These are phyloP conservation scores for Fusarium solani-melongenae DNA, from an alignment of 2,329 filamentous ascomycete species.

Conservation along the genomic window DNA sequence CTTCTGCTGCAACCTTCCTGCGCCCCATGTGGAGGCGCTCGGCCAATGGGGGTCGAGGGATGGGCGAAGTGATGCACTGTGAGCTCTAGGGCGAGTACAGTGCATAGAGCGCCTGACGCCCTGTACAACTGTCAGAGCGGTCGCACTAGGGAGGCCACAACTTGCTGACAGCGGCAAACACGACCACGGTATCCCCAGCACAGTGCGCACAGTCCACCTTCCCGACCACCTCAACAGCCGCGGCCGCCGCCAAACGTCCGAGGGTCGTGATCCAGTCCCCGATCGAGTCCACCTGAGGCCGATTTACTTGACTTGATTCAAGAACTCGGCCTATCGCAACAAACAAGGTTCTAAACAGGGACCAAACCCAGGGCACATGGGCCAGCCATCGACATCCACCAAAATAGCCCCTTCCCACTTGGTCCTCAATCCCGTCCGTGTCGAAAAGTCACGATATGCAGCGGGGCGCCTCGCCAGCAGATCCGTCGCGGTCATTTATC, in stretches of 20 bases:
- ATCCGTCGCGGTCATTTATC: slow-evolving; percentile 41
- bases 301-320: slow-evolving; percentile 28
- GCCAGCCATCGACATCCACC: slow-evolving; percentile 34
- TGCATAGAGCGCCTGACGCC: not conserved
- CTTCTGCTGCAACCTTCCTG: slow-evolving; percentile 38
- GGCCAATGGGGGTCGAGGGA: slow-evolving; percentile 33
- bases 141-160: not conserved
- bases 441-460: slow-evolving; percentile 39
- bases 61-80: slow-evolving; percentile 7
- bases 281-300: slow-evolving; percentile 24
- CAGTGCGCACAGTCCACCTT: slow-evolving; percentile 6
- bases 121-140: slow-evolving; percentile 7
- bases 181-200: not conserved
- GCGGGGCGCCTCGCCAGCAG: slow-evolving; percentile 41
- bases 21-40: slow-evolving; percentile 31
- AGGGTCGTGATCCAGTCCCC: slow-evolving; percentile 26
- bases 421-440: slow-evolving; percentile 11
- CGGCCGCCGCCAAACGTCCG: slow-evolving; percentile 28
- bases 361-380: slow-evolving; percentile 25
- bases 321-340: slow-evolving; percentile 28
- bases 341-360: slow-evolving; percentile 22
- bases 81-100: not conserved
- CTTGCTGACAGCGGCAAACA: slow-evolving; percentile 22
- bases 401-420: slow-evolving; percentile 34
- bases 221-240: slow-evolving; percentile 30